Base-by-base conservation (phyloP, 495 filamentous ascomycete species). In the Clavariopsis aquatica region DNA sequence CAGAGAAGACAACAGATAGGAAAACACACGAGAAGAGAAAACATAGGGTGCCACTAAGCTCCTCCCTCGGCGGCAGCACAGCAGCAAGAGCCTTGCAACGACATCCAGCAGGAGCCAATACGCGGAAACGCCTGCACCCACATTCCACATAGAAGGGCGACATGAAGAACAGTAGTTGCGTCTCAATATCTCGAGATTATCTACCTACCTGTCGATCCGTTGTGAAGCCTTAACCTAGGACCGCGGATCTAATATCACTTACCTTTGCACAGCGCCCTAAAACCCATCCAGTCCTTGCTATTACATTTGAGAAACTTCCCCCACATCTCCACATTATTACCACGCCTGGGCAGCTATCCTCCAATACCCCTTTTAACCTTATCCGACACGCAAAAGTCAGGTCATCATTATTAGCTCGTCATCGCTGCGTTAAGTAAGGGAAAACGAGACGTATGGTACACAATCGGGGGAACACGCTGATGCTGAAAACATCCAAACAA, bases 391-490 rank as follows among this genome's bases (percentile, higher is more conserved):
- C 45, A 26, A 60, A 23, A 51, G 52, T 19, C 31, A 45, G 8
- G 36, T 19, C 19, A 49, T 60, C 56, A 38, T 58, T 46, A 41
- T 53, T 24, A 60, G 23, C 56, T 60, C 51, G 23, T 69, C 49
- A 24, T 64, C 47, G 27, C 55, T 29, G 31, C 61, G 64, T 69
- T 63, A 68, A 27, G 5, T 8, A 52, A 55, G 38, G 13, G 52
- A 49, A 51, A 53, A 52, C 17, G 29, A 52, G 17, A 52, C 15
- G 41, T 66, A 66, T 22, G 62, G 36, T 57, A 65, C 61, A 64
- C 45, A 23, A 29, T 27, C 45, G 27, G 22, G 38, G 29, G 15
- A 22, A 67, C 61, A 58, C 1, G 49, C 60, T 46, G n/a, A 36
- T 49, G 57, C 43, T 27, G 28, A 36, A 49, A 17, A 60, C 24